phyloP scores from a whole-genome alignment of 768 basidiomycete species.

The Mycena vitilis region DNA sequence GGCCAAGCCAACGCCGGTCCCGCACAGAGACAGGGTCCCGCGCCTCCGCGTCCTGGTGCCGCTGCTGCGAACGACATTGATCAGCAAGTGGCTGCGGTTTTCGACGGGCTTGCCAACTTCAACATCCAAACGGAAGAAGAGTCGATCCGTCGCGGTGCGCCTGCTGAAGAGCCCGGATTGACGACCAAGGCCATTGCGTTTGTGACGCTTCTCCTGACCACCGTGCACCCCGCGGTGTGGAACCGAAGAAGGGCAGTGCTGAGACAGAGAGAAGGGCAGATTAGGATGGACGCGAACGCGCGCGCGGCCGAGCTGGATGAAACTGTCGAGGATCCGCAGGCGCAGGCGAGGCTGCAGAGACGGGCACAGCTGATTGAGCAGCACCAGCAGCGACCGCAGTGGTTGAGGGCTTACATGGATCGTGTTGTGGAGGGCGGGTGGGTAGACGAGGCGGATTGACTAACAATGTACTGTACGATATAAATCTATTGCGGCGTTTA shows the following conservation, averaged over 20 bases:
- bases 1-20: conserved; percentile 24
- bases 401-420: conserved; percentile 74
- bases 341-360: conserved; percentile 47
- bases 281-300: conserved; percentile 73
- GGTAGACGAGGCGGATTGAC: conserved; percentile 72
- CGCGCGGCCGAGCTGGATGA: conserved; percentile 48
- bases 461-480: conserved; percentile 37
- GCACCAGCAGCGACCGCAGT: conserved; percentile 64
- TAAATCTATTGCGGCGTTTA: conserved; percentile 1
- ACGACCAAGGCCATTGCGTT: conserved; percentile 66
- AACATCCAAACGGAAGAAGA: conserved; percentile 69
- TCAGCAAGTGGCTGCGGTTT: conserved; percentile 46
- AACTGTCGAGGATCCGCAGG: conserved; percentile 41
- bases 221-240: conserved; percentile 81
- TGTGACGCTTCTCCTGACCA: conserved; percentile 65
- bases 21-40: conserved; percentile 18
- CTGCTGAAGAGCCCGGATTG: conserved; percentile 58
- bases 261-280: conserved; percentile 69
- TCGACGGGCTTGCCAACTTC: conserved; percentile 67
- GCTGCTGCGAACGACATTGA: conserved; percentile 33
- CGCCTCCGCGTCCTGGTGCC: conserved; percentile 20
- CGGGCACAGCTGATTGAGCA: conserved; percentile 60
- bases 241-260: conserved; percentile 71
- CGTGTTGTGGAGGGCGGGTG: conserved; percentile 75
- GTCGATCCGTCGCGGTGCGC: conserved; percentile 50